Evolutionary conservation across 768 basidiomycete genomes (phyloP).

Genomic region (Auricularia sp.): DNA sequence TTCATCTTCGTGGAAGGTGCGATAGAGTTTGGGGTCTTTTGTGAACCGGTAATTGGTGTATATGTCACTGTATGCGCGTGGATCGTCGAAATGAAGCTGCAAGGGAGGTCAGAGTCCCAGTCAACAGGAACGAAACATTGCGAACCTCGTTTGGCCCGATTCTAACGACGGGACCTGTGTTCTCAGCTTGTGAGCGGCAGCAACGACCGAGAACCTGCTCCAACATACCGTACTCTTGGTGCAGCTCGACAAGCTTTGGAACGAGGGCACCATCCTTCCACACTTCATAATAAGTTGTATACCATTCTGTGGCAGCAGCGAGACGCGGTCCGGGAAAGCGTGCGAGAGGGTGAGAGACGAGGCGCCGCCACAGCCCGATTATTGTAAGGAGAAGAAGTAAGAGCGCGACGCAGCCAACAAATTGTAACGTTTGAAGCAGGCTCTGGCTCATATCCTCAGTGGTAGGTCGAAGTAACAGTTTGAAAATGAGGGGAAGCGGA

Average conservation of each 20-base stretch:
- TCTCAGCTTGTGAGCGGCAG: not conserved
- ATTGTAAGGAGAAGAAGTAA: too few relatives aligned
- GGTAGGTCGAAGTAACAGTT: too few relatives aligned
- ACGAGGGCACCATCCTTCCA: slow-evolving; percentile 12
- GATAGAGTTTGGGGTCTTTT: slow-evolving; percentile 29
- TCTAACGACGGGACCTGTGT: slow-evolving; percentile 28
- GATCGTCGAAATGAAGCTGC: slow-evolving; percentile 36
- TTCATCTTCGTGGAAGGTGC: slow-evolving; percentile 27
- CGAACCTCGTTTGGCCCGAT: slow-evolving; percentile 32
- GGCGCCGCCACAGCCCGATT: not conserved
- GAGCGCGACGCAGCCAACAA: too few relatives aligned
- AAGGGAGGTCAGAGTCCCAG: too few relatives aligned
- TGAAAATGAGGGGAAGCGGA: too few relatives aligned
- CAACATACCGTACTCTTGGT: slow-evolving; percentile 27
- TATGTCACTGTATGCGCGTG: slow-evolving; percentile 31
- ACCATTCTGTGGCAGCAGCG: slow-evolving; percentile 11
- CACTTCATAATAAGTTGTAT: slow-evolving; percentile 12
- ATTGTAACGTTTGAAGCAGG: too few relatives aligned
- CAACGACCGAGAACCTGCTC: not conserved
- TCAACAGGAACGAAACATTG: not conserved
- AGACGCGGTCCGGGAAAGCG: slow-evolving; percentile 15
- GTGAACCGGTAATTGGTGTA: slow-evolving; percentile 24
- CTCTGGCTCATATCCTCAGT: too few relatives aligned
- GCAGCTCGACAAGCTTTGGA: slow-evolving; percentile 27
- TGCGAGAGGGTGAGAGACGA: slow-evolving; percentile 12